Evolutionary conservation across 2,329 filamentous ascomycete species (phyloP), one percentile per base, ranked within the genome.

Genomic region (Raffaelea albimanens): DNA sequence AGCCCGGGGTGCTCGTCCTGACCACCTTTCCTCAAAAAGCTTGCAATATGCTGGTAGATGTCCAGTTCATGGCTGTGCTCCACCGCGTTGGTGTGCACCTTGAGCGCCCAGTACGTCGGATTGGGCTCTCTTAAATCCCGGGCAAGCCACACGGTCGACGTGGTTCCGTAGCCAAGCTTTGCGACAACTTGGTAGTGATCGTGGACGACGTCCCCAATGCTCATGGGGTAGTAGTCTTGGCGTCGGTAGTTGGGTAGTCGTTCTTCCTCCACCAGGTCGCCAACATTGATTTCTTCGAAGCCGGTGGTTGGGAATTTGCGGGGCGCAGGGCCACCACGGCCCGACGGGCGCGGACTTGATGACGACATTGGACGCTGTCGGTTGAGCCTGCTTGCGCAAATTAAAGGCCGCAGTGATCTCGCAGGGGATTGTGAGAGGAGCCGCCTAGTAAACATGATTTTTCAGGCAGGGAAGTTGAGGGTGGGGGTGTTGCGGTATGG

Each of bases 201-300:
- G 2, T 18, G 19, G 18, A 56, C 25, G 14, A 57, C 45, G 2
- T 57, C 46, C 10, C 57, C 56, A 14, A 58, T 42, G 4, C 40
- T 49, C 19, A 55, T 50, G 2, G 57, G 56, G 25, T 57, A 57
- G 29, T 54, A 57, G 1, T 50, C 43, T 3, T 19, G 34, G 4
- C 48, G 44, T 5, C 47, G 22, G 22, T 58, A 59, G 29, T 43
- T 48, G 1, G 54, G 51, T 14, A 56, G 22, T 2, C 34, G 44
- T 40, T 58, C 56, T 40, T 58, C 56, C 22, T 57, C 55, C 4
- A 58, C 39, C 20, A 47, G 50, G 2, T 57, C 74, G 73, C 18
- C 36, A 1, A 44, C 40, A 25, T 49, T 42, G 31, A 52, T 49
- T 10, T 33, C 36, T 13, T 47, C 50, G 29, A 52, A 52, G 29